Base-by-base conservation (phyloP, 2,329 filamentous ascomycete species). In the Albifimbria verrucaria region DNA sequence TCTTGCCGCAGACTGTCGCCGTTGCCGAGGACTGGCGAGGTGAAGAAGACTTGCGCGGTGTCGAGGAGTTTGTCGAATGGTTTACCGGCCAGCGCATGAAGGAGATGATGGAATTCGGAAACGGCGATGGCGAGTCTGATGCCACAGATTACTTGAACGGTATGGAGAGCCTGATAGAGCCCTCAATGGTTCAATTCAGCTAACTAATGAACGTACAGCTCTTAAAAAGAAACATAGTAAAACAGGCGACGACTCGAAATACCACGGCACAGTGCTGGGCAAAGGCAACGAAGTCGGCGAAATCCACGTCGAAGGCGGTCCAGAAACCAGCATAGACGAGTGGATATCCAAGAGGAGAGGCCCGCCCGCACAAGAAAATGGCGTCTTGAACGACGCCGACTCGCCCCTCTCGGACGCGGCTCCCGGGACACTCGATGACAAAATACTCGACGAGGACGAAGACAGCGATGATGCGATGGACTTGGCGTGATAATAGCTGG, bases 141-240 rank as follows among this genome's bases (percentile, higher is more conserved):
- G 83, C 82, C 53, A 85, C 84, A 21, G 88, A 92, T 67, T 92
- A 88, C 64, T 66, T 92, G 18, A 84, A 81, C 52, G 80, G 86
- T 88, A 60, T 7, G 32, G 12, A 64, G 78, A 66, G 49, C 21
- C n/a, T 21, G 20, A 20, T 7, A 23, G 17, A 20, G 9, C 12
- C 43, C 10, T n/a, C 28, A 36, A 10, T 9, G 10, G 28, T 36
- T 36, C n/a, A n/a, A 36, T 36, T 36, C n/a, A 10, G 10, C n/a
- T 36, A 10, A 36, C n/a, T 10, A 10, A 36, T 36, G n/a, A n/a
- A n/a, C n/a, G n/a, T 36, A 2, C 59, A 89, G 88, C 86, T 4
- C 75, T 97, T 42, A 97, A 96, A 72, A 94, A 92, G 73, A 96
- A 95, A 66, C 90, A 96, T 69, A 92, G 87, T 73, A 95, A 94